These are phyloP conservation scores for Melampsora americana DNA, from an alignment of 1,284 basidiomycete genomes.

Conservation along the genomic window DNA sequence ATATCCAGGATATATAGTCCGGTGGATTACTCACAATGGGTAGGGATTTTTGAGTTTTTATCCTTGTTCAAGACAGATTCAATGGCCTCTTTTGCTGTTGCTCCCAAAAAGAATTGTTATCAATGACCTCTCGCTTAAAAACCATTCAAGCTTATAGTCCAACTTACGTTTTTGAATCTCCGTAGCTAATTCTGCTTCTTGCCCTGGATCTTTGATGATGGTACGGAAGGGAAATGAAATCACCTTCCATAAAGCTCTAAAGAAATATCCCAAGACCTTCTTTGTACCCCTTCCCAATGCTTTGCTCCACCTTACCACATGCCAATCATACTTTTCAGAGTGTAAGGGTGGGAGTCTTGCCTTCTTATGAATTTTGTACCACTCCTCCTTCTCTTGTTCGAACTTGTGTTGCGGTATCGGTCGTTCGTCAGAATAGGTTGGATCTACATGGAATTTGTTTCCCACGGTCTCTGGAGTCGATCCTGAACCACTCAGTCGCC, in stretches of 20 bases:
- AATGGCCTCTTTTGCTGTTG: background rate
- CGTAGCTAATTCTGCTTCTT: background rate
- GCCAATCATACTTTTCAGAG: conserved; percentile 6
- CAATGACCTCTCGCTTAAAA: background rate
- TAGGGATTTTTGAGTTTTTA: background rate
- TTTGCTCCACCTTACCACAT: conserved; percentile 1
- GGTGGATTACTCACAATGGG: background rate
- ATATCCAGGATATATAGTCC: background rate
- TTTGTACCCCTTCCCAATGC: background rate
- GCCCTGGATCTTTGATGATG: background rate
- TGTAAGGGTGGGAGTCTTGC: background rate
- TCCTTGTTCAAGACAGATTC: background rate
- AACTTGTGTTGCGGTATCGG: background rate
- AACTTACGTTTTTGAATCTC: background rate
- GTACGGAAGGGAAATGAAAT: background rate
- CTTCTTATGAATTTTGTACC: background rate
- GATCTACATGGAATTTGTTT: background rate
- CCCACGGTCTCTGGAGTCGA: background rate
- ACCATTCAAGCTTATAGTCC: background rate
- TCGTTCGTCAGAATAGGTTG: background rate
- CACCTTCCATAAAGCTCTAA: background rate
- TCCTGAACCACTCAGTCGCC: background rate
- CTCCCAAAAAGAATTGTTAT: background rate
- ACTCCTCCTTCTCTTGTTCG: background rate
- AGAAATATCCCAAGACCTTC: background rate